Conservation (phyloP, 495 filamentous ascomycete species). For the Neurospora sp. region DNA sequence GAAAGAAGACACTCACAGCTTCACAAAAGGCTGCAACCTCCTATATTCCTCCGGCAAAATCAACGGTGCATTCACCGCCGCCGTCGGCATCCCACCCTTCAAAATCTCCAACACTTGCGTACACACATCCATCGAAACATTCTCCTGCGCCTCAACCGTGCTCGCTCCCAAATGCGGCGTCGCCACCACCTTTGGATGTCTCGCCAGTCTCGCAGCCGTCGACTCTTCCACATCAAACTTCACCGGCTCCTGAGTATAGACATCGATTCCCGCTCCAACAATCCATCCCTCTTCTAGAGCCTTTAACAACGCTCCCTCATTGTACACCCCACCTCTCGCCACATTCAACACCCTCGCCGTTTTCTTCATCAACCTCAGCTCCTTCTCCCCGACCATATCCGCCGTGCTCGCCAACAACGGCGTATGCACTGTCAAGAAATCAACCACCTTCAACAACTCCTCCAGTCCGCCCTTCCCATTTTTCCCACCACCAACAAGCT, state of each 20-base stretch:
- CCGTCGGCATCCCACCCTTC: slow-evolving; percentile 53
- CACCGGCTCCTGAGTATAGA: slow-evolving; percentile 63
- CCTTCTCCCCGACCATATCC: slow-evolving; percentile 49
- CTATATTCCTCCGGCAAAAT: slow-evolving; percentile 64
- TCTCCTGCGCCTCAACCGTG: slow-evolving; percentile 69
- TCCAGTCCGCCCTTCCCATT: slow-evolving; percentile 18
- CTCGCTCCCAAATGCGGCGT: slow-evolving; percentile 66
- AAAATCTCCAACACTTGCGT: slow-evolving; percentile 60
- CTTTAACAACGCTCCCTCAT: slow-evolving; percentile 56
- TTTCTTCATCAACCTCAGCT: slow-evolving; percentile 58
- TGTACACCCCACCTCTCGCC: slow-evolving; percentile 63
- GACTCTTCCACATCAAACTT: slow-evolving; percentile 27
- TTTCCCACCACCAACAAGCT: slow-evolving; percentile 30
- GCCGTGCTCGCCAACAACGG: slow-evolving; percentile 61
- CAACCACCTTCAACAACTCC: slow-evolving; percentile 49
- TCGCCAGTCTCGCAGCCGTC: slow-evolving; percentile 43
- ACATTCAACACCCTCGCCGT: slow-evolving; percentile 60
- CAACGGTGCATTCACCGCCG: slow-evolving; percentile 62
- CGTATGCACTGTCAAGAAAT: slow-evolving; percentile 69
- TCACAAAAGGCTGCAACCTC: slow-evolving; percentile 59
- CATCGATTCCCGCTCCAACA: slow-evolving; percentile 63
- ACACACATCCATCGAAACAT: slow-evolving; percentile 65
- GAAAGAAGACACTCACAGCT: slow-evolving; percentile 23
- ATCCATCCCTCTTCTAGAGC: slow-evolving; percentile 58
- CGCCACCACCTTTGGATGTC: slow-evolving; percentile 53